Percentiles rank a stretch among this genome's conserved stretches.
These are phyloP conservation scores for Epichloe brachyelytri DNA, from an alignment of 2,329 filamentous ascomycete species.

Conservation along the genomic window DNA sequence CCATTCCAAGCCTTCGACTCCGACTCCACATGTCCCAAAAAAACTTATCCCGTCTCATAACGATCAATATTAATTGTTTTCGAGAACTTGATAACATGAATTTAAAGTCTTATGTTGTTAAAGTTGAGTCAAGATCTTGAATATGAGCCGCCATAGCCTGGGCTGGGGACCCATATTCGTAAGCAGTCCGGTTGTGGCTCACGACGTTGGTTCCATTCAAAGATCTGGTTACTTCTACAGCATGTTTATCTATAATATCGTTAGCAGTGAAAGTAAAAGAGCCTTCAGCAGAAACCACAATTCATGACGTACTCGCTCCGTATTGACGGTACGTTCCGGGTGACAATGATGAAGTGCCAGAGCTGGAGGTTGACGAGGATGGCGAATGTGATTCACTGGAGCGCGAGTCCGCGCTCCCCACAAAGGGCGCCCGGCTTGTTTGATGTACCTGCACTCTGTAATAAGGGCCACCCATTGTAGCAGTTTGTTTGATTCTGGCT, in stretches of 20 bases:
- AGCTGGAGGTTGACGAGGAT: constrained; percentile 1
- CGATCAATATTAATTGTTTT: no score
- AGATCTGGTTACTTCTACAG: constrained; percentile 12
- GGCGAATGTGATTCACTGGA: constrained; percentile 12
- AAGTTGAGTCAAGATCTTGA: neutral
- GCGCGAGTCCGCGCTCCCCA: constrained; percentile 14
- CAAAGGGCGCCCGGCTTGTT: constrained; percentile 15
- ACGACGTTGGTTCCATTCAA: constrained; percentile 16
- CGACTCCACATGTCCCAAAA: no score
- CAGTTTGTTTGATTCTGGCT: neutral
- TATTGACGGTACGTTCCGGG: constrained; percentile 19
- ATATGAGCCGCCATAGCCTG: constrained; percentile 15
- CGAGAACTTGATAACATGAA: no score
- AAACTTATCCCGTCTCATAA: no score
- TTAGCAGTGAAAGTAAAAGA: neutral
- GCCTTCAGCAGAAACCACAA: constrained; percentile 1
- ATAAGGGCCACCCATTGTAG: constrained; percentile 14
- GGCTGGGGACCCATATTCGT: constrained; percentile 18
- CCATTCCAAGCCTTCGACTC: no score
- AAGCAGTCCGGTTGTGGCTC: constrained; percentile 19
- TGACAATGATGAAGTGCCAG: constrained; percentile 16
- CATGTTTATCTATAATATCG: constrained; percentile 12
- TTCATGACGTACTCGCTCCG: constrained; percentile 16
- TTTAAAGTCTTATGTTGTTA: neutral
- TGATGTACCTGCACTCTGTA: constrained; percentile 22